phyloP scores from a whole-genome alignment of 306 rosid genomes.

The Astragalus membranaceus region DNA sequence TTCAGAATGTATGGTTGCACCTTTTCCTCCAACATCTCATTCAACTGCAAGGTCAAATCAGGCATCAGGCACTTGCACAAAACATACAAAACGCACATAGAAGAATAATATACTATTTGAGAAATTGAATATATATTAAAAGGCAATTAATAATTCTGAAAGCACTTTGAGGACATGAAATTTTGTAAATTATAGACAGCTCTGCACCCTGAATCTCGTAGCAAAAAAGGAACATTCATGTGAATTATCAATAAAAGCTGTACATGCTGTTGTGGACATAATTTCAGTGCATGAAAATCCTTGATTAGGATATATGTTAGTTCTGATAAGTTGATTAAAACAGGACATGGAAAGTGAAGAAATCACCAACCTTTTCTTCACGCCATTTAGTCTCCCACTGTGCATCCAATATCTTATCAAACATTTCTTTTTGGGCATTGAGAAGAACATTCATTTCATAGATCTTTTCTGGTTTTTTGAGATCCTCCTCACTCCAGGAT shows the following conservation, averaged over 20 bases:
- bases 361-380: conserved; percentile 66
- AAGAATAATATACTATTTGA: not conserved
- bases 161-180: not conserved
- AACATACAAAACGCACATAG: not conserved
- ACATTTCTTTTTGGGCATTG: conserved; percentile 89
- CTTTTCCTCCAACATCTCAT: conserved; percentile 80
- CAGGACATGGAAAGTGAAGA: conserved; percentile 1
- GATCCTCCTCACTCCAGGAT: conserved; percentile 88
- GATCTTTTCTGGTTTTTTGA: conserved; percentile 71
- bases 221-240: not conserved
- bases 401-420: conserved; percentile 83
- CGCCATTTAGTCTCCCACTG: conserved; percentile 95
- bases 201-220: not conserved
- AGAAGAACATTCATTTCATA: conserved; percentile 92
- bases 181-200: not conserved
- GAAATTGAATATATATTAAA: not conserved
- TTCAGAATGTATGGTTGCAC: conserved; percentile 60
- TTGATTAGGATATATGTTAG: not conserved
- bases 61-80: conserved; percentile 5
- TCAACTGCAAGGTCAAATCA: conserved; percentile 49
- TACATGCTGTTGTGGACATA: conserved; percentile 1
- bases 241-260: not conserved
- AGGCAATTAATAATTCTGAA: not conserved
- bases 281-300: conserved; percentile 5
- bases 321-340: conserved; percentile 9